Conservation (phyloP, 129 eudicot genomes). For the Mikania micrantha region DNA sequence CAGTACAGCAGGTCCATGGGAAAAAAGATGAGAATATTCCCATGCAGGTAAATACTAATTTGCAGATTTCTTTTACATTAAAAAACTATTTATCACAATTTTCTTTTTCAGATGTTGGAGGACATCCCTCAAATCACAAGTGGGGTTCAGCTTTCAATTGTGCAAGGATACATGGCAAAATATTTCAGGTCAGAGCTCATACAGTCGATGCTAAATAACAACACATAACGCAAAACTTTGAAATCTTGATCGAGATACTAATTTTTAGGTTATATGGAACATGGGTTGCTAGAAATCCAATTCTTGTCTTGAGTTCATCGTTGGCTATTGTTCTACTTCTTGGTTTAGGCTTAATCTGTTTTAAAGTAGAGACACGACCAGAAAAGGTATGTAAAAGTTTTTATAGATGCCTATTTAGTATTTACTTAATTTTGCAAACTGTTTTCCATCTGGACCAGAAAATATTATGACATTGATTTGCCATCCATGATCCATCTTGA, state of each 20-base stretch:
- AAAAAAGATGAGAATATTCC: conserved; percentile 64
- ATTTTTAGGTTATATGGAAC: conserved; percentile 80
- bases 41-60: conserved; percentile 51
- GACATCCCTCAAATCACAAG: conserved; percentile 51
- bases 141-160: conserved; percentile 79
- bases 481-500: not conserved
- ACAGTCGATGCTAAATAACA: conserved; percentile 14
- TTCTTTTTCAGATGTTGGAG: conserved; percentile 55
- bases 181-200: conserved; percentile 54
- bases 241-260: conserved; percentile 12
- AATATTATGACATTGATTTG: not conserved
- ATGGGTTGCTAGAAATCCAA: conserved; percentile 89
- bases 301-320: conserved; percentile 70
- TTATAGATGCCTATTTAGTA: not conserved
- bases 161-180: conserved; percentile 94
- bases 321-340: conserved; percentile 66
- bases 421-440: not conserved
- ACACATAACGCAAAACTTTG: conserved; percentile 3
- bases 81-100: not conserved
- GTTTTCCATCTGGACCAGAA: not conserved
- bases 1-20: conserved; percentile 38
- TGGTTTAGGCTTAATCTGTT: conserved; percentile 73
- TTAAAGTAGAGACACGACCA: conserved; percentile 93
- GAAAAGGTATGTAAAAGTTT: conserved; percentile 55
- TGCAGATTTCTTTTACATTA: not conserved